Percentiles rank a stretch among this genome's conserved stretches.
These are phyloP conservation scores for Zopfia rhizophila DNA, from an alignment of 2,329 filamentous ascomycete species.

Conservation along the genomic window DNA sequence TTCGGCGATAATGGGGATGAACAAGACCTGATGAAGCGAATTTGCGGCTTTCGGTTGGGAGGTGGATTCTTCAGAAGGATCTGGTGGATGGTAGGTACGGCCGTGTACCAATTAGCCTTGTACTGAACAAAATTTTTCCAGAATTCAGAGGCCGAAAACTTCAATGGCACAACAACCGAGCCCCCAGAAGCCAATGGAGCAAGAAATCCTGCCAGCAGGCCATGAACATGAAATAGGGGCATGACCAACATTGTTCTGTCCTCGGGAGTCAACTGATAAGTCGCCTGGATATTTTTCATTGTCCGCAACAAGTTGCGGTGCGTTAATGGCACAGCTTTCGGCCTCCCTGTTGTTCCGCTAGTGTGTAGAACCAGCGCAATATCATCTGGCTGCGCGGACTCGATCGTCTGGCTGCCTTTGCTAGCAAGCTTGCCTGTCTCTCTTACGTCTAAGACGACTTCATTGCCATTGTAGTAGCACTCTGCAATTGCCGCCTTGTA, in stretches of 20 bases:
- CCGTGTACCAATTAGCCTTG: constrained; percentile 90
- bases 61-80: constrained; percentile 80
- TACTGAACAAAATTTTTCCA: constrained; percentile 80
- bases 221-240: constrained; percentile 91
- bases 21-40: constrained; percentile 89
- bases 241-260: constrained; percentile 89
- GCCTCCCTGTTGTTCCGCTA: constrained; percentile 83
- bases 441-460: constrained; percentile 82
- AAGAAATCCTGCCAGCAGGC: constrained; percentile 84
- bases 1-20: constrained; percentile 85
- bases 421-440: constrained; percentile 73
- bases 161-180: constrained; percentile 79
- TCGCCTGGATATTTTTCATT: constrained; percentile 84
- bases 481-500: constrained; percentile 88
- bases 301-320: constrained; percentile 83
- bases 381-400: constrained; percentile 76
- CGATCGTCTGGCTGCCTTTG: constrained; percentile 59
- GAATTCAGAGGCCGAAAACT: constrained; percentile 85
- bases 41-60: constrained; percentile 74
- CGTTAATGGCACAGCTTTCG: constrained; percentile 83
- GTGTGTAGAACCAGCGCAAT: constrained; percentile 85
- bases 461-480: constrained; percentile 78
- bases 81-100: constrained; percentile 92
- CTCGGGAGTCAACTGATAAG: constrained; percentile 74
- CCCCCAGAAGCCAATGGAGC: constrained; percentile 80